Conservation (phyloP, 805 yeast genomes). For the Metschnikowia bowlesiae region DNA sequence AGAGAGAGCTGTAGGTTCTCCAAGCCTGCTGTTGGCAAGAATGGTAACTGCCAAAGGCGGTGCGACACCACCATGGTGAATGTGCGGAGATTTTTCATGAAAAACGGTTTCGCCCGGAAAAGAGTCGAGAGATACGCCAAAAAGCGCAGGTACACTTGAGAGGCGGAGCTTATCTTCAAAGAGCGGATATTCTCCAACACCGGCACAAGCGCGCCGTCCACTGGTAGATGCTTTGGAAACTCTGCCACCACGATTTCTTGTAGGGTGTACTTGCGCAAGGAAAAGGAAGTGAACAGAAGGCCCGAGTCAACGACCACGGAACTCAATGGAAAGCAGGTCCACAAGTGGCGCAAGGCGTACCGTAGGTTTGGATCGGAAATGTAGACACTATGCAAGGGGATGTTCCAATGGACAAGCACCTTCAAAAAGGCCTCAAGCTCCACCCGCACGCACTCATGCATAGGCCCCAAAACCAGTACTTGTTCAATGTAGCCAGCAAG, state of each 20-base stretch:
- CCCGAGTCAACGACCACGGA: slow-evolving; percentile 20
- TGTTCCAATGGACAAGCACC: slow-evolving; percentile 4
- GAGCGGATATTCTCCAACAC: slow-evolving; percentile 6
- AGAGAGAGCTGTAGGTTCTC: slow-evolving; percentile 39
- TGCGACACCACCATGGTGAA: slow-evolving; percentile 25
- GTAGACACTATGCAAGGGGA: slow-evolving; percentile 15
- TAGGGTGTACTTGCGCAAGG: background rate
- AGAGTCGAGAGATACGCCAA: slow-evolving; percentile 6
- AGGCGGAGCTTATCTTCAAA: slow-evolving; percentile 9
- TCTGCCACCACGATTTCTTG: slow-evolving; percentile 13
- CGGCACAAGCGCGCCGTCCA: slow-evolving; percentile 3
- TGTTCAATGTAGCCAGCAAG: slow-evolving; percentile 18
- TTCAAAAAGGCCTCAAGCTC: slow-evolving; percentile 5
- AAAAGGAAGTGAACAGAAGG: slow-evolving; percentile 1
- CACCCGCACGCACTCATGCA: background rate
- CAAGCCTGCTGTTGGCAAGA: slow-evolving; percentile 19
- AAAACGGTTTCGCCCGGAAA: slow-evolving; percentile 10
- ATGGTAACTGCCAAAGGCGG: slow-evolving; percentile 11
- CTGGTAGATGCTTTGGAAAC: background rate
- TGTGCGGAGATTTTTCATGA: slow-evolving; percentile 14
- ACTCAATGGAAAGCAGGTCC: slow-evolving; percentile 11
- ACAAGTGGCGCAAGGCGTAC: slow-evolving; percentile 6
- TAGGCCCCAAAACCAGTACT: slow-evolving; percentile 3
- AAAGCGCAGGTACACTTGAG: slow-evolving; percentile 4
- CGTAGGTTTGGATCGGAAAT: slow-evolving; percentile 15